phyloP scores from a whole-genome alignment of 2,329 filamentous ascomycete genomes.

The Beauveria varroae region DNA sequence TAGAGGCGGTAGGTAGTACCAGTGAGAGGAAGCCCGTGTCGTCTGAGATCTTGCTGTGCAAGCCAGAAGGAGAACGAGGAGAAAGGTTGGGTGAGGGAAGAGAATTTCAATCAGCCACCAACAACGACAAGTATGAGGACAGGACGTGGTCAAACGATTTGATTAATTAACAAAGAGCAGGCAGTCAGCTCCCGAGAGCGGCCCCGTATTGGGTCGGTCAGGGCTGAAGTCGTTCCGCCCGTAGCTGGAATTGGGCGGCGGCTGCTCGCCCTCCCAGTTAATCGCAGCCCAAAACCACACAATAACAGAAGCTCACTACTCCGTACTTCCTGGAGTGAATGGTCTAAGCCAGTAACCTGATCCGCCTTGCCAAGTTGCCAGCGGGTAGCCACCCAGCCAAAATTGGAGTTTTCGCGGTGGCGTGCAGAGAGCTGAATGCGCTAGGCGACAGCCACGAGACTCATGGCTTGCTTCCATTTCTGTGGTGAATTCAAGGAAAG shows the following conservation, averaged over 20 bases:
- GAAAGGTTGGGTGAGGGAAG: not conserved
- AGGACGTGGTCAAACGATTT: not conserved
- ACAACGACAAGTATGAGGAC: not conserved
- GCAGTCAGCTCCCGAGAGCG: not conserved
- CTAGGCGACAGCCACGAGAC: slow-evolving; percentile 4
- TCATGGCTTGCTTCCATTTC: not conserved
- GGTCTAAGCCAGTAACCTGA: not conserved
- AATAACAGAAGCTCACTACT: too few species aligned
- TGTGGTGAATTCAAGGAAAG: not conserved
- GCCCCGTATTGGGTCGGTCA: slow-evolving; percentile 2
- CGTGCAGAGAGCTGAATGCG: slow-evolving; percentile 11
- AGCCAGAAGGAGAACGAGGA: not conserved
- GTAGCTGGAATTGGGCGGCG: not conserved
- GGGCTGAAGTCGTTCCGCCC: slow-evolving; percentile 2
- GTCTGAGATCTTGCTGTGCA: not conserved
- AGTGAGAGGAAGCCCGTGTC: not conserved
- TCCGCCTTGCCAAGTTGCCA: slow-evolving; percentile 6
- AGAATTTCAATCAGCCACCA: not conserved
- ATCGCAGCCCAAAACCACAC: not conserved
- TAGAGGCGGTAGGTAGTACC: not conserved
- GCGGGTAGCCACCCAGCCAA: slow-evolving; percentile 1
- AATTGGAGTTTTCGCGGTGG: slow-evolving; percentile 8
- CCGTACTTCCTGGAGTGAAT: too few species aligned
- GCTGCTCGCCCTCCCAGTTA: not conserved
- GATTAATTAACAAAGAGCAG: not conserved